phyloP scores from a whole-genome alignment of 2,329 filamentous ascomycete genomes.

The Claviceps digitariae region DNA sequence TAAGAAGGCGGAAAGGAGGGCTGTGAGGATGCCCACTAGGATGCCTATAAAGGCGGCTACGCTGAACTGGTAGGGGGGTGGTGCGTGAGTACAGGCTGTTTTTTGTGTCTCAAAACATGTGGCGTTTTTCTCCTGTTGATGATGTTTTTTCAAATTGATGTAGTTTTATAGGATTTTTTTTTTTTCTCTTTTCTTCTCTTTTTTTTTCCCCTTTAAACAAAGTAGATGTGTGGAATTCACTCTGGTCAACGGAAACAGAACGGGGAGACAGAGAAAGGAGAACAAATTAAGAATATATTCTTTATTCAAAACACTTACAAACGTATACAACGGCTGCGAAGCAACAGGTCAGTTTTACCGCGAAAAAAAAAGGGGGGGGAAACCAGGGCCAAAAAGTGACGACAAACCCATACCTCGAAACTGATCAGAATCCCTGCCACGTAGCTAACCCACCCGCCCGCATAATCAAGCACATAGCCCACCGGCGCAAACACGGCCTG shows the following conservation, averaged over 20 bases:
- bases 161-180: too few species aligned
- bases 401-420: constrained; percentile 5
- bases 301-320: constrained; percentile 18
- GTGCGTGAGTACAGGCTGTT: neutral
- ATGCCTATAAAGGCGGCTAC: constrained; percentile 56
- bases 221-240: too few species aligned
- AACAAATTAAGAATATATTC: neutral
- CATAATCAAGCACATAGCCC: constrained; percentile 2
- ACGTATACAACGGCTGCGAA: constrained; percentile 27
- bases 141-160: too few species aligned
- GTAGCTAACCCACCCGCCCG: constrained; percentile 1
- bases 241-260: too few species aligned
- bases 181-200: neutral
- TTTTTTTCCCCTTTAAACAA: neutral
- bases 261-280: neutral
- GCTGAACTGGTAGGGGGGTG: constrained; percentile 31
- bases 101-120: too few species aligned
- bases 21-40: constrained; percentile 44
- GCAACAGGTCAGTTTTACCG: too few species aligned
- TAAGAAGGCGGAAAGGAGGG: constrained; percentile 41
- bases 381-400: too few species aligned
- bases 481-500: constrained; percentile 1
- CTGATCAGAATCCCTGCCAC: constrained; percentile 1
- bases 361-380: neutral
- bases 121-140: too few species aligned